Conservation (phyloP, 2,329 filamentous ascomycete genomes). For the Botrytis galanthina region DNA sequence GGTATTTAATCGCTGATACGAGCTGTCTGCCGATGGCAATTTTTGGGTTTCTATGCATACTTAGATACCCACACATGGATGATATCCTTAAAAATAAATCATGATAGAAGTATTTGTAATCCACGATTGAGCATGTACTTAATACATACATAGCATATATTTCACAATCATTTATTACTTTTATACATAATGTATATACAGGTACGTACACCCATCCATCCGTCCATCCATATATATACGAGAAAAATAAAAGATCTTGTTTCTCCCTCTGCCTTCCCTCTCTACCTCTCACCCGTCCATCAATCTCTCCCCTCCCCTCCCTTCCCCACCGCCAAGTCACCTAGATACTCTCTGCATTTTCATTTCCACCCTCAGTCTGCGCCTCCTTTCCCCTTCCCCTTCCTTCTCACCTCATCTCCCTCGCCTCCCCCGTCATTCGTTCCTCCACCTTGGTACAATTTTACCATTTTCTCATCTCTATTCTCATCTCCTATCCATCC, state of each 20-base stretch:
- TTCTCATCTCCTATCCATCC: background rate
- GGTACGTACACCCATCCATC: background rate
- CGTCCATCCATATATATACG: background rate
- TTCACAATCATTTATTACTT: background rate
- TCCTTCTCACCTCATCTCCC: background rate
- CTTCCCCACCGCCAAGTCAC: background rate
- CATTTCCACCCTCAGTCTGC: background rate
- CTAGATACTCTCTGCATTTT: background rate
- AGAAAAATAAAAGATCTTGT: background rate
- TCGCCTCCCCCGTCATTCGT: background rate
- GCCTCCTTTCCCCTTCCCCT: no score
- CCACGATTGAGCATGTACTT: background rate
- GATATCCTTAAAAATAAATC: background rate
- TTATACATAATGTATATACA: background rate
- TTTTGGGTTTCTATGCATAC: background rate
- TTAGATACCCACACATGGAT: background rate
- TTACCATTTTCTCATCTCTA: background rate
- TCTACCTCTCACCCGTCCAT: no score
- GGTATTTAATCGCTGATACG: background rate
- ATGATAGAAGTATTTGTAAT: background rate
- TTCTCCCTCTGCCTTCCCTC: background rate
- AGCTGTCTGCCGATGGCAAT: background rate
- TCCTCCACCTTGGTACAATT: background rate
- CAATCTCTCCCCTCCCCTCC: background rate
- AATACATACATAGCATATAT: background rate